These are phyloP conservation scores for Microglena sp. DNA, from an alignment of 139 green algal genomes.

Conservation along the genomic window DNA sequence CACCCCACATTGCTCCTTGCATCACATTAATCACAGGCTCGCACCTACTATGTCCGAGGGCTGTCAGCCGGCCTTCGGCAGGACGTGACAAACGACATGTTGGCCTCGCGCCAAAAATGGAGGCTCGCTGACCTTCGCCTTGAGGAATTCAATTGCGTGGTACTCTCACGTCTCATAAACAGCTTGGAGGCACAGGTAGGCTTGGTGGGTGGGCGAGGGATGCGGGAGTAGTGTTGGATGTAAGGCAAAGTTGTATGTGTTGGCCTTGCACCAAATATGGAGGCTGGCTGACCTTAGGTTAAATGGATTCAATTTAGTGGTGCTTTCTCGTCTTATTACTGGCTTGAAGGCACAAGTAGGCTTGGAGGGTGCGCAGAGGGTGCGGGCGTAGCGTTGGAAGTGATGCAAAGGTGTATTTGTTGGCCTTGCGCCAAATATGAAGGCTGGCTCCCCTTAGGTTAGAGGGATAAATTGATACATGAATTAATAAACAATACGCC, in stretches of 20 bases:
- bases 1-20: too few species aligned
- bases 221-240: too few species aligned
- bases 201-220: too few species aligned
- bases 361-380: too few species aligned
- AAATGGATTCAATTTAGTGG: slow-evolving; percentile 91
- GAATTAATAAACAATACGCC: too few species aligned
- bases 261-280: too few species aligned
- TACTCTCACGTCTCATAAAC: slow-evolving; percentile 66
- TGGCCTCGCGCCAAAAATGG: slow-evolving; percentile 37
- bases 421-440: slow-evolving; percentile 37
- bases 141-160: slow-evolving; percentile 91
- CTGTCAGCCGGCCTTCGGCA: slow-evolving; percentile 72
- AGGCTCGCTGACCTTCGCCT: slow-evolving; percentile 78
- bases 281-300: slow-evolving; percentile 76
- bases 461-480: too few species aligned
- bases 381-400: too few species aligned
- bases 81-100: slow-evolving; percentile 71
- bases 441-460: slow-evolving; percentile 78
- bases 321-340: slow-evolving; percentile 67
- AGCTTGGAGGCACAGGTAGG: slow-evolving; percentile 52
- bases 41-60: slow-evolving; percentile 16
- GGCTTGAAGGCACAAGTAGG: slow-evolving; percentile 47
- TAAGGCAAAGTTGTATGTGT: too few species aligned
- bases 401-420: too few species aligned
- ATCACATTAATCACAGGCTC: slow-evolving; percentile 20